phyloP scores from a whole-genome alignment of 2,329 filamentous ascomycete species.

The Fusarium metavorans region DNA sequence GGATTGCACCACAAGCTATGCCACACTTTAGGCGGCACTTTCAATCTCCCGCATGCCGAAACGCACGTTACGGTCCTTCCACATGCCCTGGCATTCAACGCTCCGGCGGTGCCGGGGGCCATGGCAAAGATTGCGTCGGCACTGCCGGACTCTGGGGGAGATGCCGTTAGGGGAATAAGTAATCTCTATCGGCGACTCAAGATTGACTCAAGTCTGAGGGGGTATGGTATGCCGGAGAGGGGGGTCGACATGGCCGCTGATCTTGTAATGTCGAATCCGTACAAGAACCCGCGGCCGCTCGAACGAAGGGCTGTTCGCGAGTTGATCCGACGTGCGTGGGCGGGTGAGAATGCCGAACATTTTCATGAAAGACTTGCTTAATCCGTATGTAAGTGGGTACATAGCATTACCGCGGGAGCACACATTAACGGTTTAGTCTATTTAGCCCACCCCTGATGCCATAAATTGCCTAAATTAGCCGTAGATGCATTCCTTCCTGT shows the following conservation, averaged over 20 bases:
- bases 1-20: conserved; percentile 76
- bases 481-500: too few relatives aligned
- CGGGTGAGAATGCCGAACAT: conserved; percentile 57
- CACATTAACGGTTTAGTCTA: too few relatives aligned
- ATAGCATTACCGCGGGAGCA: too few relatives aligned
- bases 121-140: conserved; percentile 65
- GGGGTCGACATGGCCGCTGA: conserved; percentile 70
- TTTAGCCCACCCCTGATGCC: too few relatives aligned
- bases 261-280: conserved; percentile 67
- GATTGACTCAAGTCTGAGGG: conserved; percentile 63
- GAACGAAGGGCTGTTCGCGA: conserved; percentile 65
- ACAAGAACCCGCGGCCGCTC: conserved; percentile 69
- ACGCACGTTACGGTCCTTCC: conserved; percentile 74
- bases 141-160: conserved; percentile 68
- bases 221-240: conserved; percentile 69
- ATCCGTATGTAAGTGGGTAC: too few relatives aligned
- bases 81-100: conserved; percentile 73
- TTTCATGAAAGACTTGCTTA: too few relatives aligned
- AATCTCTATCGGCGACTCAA: conserved; percentile 47
- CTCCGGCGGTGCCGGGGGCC: conserved; percentile 63
- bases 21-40: conserved; percentile 72
- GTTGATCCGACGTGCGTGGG: conserved; percentile 69
- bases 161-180: conserved; percentile 69
- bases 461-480: too few relatives aligned
- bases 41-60: conserved; percentile 73